Conservation (phyloP, 345 rosid genomes). For the Streptanthus diversifolius region DNA sequence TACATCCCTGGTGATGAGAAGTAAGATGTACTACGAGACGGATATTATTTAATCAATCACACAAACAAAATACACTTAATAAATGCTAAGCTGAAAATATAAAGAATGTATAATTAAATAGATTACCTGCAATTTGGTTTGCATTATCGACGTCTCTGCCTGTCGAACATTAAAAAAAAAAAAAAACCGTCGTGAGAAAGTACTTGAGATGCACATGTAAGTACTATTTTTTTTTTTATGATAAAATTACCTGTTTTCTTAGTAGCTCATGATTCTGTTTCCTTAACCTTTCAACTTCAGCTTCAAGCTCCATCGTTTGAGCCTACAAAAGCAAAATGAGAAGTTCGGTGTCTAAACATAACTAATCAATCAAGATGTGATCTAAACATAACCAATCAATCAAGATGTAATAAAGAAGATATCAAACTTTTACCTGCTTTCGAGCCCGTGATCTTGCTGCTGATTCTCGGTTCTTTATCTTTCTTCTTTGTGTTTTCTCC, state of each 20-base stretch:
- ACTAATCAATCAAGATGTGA: not conserved
- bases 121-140: not conserved
- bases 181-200: not conserved
- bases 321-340: constrained; percentile 41
- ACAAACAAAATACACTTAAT: not conserved
- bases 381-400: not conserved
- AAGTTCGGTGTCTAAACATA: not conserved
- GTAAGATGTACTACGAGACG: not conserved
- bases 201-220: not conserved
- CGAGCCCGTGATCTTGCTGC: constrained; percentile 96
- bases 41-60: not conserved
- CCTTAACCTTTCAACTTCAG: constrained; percentile 65
- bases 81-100: not conserved
- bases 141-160: not conserved
- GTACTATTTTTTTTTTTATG: too few relatives aligned
- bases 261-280: constrained; percentile 61
- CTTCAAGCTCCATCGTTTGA: constrained; percentile 78
- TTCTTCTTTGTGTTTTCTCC: constrained; percentile 81
- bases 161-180: not conserved
- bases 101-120: not conserved
- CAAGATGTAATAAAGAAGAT: not conserved
- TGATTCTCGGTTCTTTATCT: constrained; percentile 91
- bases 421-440: constrained; percentile 55
- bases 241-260: constrained; percentile 75
- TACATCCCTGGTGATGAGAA: not conserved